A percentile compares a stretch with the other conserved stretches of the same genome.
Conservation (phyloP, 2,329 filamentous ascomycete genomes). For the Cadophora sp. region DNA sequence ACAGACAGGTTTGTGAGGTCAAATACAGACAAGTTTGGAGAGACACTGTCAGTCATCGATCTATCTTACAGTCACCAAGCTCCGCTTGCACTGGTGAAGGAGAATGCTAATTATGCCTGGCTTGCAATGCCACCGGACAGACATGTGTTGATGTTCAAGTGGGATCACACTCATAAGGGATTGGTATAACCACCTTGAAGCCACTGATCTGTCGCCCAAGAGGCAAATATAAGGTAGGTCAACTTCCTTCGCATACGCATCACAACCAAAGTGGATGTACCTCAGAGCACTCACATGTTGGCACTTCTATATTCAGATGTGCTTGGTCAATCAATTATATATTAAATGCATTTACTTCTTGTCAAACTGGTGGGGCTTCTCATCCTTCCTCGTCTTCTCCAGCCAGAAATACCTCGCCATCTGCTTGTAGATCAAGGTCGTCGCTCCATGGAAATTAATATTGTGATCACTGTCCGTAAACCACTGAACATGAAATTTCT, state of each 20-base stretch:
- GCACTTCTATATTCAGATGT: not conserved
- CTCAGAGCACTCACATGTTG: not conserved
- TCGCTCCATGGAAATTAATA: constrained; percentile 63
- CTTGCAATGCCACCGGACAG: not conserved
- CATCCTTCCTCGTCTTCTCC: constrained; percentile 60
- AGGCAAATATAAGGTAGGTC: not conserved
- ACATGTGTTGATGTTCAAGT: not conserved
- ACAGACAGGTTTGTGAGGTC: not conserved
- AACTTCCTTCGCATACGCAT: not conserved
- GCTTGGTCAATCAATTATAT: not conserved
- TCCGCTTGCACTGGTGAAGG: not conserved
- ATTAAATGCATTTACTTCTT: constrained; percentile 14
- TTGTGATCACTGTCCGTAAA: constrained; percentile 71
- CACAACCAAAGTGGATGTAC: not conserved
- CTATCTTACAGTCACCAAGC: not conserved
- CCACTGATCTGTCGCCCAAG: not conserved
- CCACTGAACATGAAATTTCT: constrained; percentile 67
- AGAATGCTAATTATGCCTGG: not conserved
- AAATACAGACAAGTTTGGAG: not conserved
- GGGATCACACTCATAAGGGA: not conserved
- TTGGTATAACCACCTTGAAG: not conserved
- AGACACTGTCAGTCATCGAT: not conserved
- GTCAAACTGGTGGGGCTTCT: constrained; percentile 36
- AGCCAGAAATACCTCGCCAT: constrained; percentile 65
- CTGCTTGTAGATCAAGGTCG: constrained; percentile 65